Evolutionary conservation across 2,329 filamentous ascomycete genomes (phyloP).

Genomic region (Arachnomyces sp.): DNA sequence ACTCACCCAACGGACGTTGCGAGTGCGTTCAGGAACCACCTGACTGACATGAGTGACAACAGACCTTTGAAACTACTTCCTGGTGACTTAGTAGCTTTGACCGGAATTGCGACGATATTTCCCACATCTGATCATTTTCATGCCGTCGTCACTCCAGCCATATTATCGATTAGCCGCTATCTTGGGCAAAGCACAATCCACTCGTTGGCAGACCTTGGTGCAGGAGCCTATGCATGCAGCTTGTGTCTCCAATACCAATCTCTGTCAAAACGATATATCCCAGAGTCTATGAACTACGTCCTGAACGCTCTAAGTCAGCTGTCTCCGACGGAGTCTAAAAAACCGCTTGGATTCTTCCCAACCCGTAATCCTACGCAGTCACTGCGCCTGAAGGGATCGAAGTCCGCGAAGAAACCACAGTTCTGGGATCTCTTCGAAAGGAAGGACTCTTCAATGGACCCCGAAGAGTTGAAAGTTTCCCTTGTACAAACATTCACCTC

Average conservation of each 20-base stretch:
- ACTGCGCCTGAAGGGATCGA: slow-evolving; percentile 39
- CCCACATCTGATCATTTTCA: slow-evolving; percentile 97
- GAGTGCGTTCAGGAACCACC: slow-evolving; percentile 64
- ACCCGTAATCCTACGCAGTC: slow-evolving; percentile 48
- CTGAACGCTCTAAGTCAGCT: slow-evolving; percentile 64
- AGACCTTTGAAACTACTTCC: slow-evolving; percentile 44
- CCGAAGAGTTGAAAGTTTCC: slow-evolving; percentile 46
- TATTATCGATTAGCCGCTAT: slow-evolving; percentile 74
- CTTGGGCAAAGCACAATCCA: slow-evolving; percentile 68
- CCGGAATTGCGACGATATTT: slow-evolving; percentile 74
- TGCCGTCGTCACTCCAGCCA: slow-evolving; percentile 82
- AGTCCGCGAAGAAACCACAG: slow-evolving; percentile 44
- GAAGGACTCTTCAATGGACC: slow-evolving; percentile 15
- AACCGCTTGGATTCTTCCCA: slow-evolving; percentile 50
- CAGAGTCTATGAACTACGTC: slow-evolving; percentile 76
- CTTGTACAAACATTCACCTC: slow-evolving; percentile 55
- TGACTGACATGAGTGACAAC: slow-evolving; percentile 49
- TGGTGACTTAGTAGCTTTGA: slow-evolving; percentile 78
- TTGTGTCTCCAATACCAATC: slow-evolving; percentile 74
- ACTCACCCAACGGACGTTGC: slow-evolving; percentile 72
- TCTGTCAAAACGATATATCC: slow-evolving; percentile 77
- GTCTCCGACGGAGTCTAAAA: slow-evolving; percentile 45
- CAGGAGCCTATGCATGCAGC: slow-evolving; percentile 69
- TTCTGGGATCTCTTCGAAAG: slow-evolving; percentile 49
- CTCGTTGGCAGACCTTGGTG: slow-evolving; percentile 57